Evolutionary conservation across 345 rosid genomes (phyloP), one percentile per base, ranked within the genome.

Genomic region (Gossypium mustelinum): DNA sequence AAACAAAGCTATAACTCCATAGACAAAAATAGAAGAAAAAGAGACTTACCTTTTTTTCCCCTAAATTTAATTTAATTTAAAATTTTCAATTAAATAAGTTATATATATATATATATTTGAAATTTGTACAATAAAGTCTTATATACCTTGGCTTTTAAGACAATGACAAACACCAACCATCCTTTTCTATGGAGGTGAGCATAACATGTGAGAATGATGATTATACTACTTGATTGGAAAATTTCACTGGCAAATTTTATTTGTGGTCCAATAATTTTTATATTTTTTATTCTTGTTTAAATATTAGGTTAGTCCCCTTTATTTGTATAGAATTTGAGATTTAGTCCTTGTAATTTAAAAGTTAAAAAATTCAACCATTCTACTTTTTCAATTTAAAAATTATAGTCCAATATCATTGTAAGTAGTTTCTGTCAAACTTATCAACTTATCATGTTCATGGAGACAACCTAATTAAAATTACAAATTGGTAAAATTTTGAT

Each of bases 171-270:
- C 4, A 34, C 25, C 75, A 59, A 76, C 79, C 61, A 34, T 60
- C 79, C 61, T n/a, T 70, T 48, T 76, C 70, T 60, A 14, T 59
- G 70, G 74, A 12, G 52, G 79, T 20, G 68, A 16, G 70, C 74
- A 8, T 29, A 7, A 66, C 79, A 70, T 76, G 79, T 70, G 79
- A 60, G 70, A 76, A 60, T 34, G 74, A 76, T 76, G 70, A 70
- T 68, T 59, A 75, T 29, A 18, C 55, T 67, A 1, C 17, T 67
- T 65, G 9, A 14, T 27, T 2, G 2, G 16, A 63, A 64, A 1
- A 3, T 39, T 58, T 34, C 24, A 7, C 12, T 47, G 16, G 13
- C 1, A 47, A 11, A 0, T 47, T 47, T 47, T 47, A 47, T 47
- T 57, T 57, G 29, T 57, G 14, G 61, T 20, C 25, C 11, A 57